Evolutionary conservation across 2,329 filamentous ascomycete species (phyloP), one percentile per base, ranked within the genome.

Genomic region (Fusarium sp.): DNA sequence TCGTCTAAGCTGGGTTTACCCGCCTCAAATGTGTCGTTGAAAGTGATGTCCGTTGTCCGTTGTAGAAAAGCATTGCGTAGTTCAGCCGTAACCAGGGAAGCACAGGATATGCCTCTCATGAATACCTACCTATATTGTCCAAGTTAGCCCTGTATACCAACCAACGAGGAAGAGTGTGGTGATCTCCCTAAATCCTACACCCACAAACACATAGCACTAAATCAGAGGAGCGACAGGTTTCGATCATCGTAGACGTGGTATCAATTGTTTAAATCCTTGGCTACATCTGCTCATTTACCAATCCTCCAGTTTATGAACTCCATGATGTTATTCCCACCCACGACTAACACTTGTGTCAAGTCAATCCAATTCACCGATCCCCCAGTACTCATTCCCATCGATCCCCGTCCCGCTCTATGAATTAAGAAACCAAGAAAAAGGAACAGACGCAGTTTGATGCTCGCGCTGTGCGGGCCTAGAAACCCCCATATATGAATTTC

Each of bases 261-360:
- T 75, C 72, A 75, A 75, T 72, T 74, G 60, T 58, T 51, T 58
- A 51, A 54, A 67, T 59, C 55, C 64, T 53, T 54, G 48, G 30
- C 49, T 73, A 59, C 67, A 53, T 71, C 44, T 70, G 46, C 55
- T 57, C 65, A 45, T 65, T 67, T 54, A 54, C 56, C 26, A 55
- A 54, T 62, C 31, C 46, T 51, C 45, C 49, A 44, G 31, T 62
- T 48, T 55, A 54, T 70, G 53, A 69, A 62, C 50, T 54, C 52
- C 62, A 19, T 42, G 34, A 37, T 43, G 19, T 39, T 18, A n/a
- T 46, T 65, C 34, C 57, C 54, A 48, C 54, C 59, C 45, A 60
- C 62, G 50, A 31, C 39, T 30, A 56, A 52, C 57, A 51, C 58
- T 62, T 55, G 50, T 54, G 48, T 49, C 25, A 58, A 57, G 43